A percentile compares a stretch with the other conserved stretches of the same genome.
phyloP scores from a whole-genome alignment of 768 basidiomycete species.

The Russula earlei region DNA sequence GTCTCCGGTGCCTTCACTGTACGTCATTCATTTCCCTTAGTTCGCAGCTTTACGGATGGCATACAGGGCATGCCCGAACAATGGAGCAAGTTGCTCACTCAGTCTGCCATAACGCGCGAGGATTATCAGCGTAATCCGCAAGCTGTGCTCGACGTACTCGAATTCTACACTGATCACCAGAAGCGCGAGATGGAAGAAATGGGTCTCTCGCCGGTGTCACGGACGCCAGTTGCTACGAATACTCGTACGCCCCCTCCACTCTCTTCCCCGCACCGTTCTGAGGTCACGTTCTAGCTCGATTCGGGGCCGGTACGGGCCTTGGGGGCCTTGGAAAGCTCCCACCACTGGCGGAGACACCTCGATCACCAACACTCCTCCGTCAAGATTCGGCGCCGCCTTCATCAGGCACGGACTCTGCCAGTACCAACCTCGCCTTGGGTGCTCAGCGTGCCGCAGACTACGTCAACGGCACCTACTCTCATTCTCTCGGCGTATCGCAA shows the following conservation, averaged over 20 bases:
- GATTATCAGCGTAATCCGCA: slow-evolving; percentile 97
- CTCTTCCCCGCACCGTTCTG: slow-evolving; percentile 29
- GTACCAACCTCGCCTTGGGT: slow-evolving; percentile 28
- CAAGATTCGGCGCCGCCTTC: slow-evolving; percentile 38
- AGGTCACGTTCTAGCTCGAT: slow-evolving; percentile 54
- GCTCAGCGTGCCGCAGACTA: slow-evolving; percentile 55
- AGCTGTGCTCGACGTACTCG: slow-evolving; percentile 93
- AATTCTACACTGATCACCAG: slow-evolving; percentile 97
- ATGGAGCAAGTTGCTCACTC: slow-evolving; percentile 95
- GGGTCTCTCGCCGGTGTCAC: slow-evolving; percentile 26
- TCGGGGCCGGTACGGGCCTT: slow-evolving; percentile 86
- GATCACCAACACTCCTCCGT: slow-evolving; percentile 26
- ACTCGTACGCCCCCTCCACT: slow-evolving; percentile 14
- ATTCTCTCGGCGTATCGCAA: slow-evolving; percentile 32
- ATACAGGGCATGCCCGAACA: slow-evolving; percentile 88
- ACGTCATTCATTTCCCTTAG: slow-evolving; percentile 26
- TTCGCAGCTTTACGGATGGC: background rate
- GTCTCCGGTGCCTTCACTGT: slow-evolving; percentile 91
- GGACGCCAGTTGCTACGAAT: slow-evolving; percentile 20
- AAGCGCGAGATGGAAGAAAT: slow-evolving; percentile 83
- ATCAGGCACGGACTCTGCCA: slow-evolving; percentile 27
- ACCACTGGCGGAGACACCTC: slow-evolving; percentile 29
- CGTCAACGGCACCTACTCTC: slow-evolving; percentile 45
- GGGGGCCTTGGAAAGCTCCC: slow-evolving; percentile 50
- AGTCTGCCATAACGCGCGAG: slow-evolving; percentile 95